Evolutionary conservation across 202 grass and related monocot species (phyloP), one percentile per base, ranked within the genome.

Genomic region (Bolboschoenoplectus hybrid): DNA sequence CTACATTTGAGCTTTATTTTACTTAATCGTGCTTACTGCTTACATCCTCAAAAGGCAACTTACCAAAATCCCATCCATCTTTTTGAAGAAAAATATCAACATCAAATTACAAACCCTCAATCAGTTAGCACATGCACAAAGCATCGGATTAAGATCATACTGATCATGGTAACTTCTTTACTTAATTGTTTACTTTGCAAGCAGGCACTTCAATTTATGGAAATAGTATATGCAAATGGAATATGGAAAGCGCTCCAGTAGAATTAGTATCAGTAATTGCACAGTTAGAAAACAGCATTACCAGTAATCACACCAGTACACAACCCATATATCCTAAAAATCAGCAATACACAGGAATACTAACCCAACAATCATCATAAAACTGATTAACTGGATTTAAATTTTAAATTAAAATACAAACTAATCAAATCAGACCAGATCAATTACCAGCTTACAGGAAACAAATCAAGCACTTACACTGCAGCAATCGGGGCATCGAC

Each of bases 401-500:
- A 84, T 3, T 63, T 61, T 19, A 70, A 74, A 45, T 14, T 61
- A 86, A 65, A 76, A 35, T 70, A 60, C 83, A 85, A 85, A 36
- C 83, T 70, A 72, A 67, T 63, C 3, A 64, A 7, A 74, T 60
- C 36, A 75, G 11, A 56, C 14, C 34, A 38, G 86, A 66, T 43
- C 58, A 77, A 87, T 85, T 12, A 57, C 55, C 63, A 83, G 86
- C 87, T 85, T 85, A 65, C 73, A 83, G 87, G 85, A 67, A 85
- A 4, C 85, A 71, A 85, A 84, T 87, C 93, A 95, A 86, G 83
- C 55, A 86, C 85, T 80, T 45, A 90, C 64, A 40, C 79, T 80
- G 62, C 85, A 92, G 90, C 97, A 96, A 85, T 91, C 85, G 2
- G 93, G 90, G 85, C 97, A 99, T 1, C 92, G 89, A 51, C 92